Evolutionary conservation across 805 yeast species (phyloP), one percentile per base, ranked within the genome.

Genomic region (Yarrowia bubula): DNA sequence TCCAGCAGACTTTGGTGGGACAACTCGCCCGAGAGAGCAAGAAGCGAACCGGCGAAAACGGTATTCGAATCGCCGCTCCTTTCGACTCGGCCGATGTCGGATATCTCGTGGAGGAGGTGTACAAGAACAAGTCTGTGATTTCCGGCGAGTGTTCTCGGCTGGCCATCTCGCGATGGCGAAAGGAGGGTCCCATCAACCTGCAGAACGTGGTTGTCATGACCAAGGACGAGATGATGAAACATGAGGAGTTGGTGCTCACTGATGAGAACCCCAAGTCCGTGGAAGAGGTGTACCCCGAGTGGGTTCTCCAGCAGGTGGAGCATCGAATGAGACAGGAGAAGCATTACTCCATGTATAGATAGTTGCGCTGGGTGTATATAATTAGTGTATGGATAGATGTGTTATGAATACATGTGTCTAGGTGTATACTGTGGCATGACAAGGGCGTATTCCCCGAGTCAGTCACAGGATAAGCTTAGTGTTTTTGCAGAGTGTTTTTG

Each of bases 121-220:
- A 86, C 79, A 85, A 96, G 67, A 98, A 98, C 13, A 91, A 92
- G 75, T 88, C 97, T 0, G 95, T 96, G 15, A 81, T 92, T 13
- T 87, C 96, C 15, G 89, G 92, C 17, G 89, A 81, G 70, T 87
- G 92, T 6, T 89, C 96, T 0, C 84, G 92, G 70, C 78, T 93
- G 67, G 84, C 93, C 0, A 80, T 95, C 43, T 86, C 96, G 0
- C 80, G 89, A 73, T 95, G 99, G 99, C 88, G 86, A 68, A 91
- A 90, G 7, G 44, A 65, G 4, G 77, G 81, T 69, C 89, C 87
- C 11, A 77, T 89, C 32, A 81, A 86, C 17, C 75, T 86, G 67
- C 93, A 89, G 69, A 95, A 95, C 74, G 84, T 91, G 53, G 96
- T 93, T 7, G 80, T 93, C 2, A 81, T 95, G 87, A 92, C 97